These are phyloP conservation scores for Phytophthora brassicae DNA, from an alignment of 352 stramenopile genomes.

Conservation along the genomic window DNA sequence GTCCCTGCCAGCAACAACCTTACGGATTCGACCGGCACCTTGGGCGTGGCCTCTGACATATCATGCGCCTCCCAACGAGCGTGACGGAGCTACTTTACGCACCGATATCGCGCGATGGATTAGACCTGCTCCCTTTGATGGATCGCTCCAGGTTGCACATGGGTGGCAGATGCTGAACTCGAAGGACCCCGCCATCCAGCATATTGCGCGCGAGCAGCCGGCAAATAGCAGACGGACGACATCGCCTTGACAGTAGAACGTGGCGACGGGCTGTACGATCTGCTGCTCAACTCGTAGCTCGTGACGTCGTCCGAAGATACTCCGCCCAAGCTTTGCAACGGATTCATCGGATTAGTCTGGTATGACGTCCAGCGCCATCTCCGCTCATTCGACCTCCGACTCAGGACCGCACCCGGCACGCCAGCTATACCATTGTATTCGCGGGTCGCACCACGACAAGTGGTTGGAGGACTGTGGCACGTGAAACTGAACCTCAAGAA, in stretches of 20 bases:
- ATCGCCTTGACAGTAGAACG: constrained; percentile 10
- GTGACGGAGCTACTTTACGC: constrained; percentile 8
- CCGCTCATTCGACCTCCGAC: background rate
- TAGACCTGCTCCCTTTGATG: background rate
- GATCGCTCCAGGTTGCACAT: constrained; percentile 3
- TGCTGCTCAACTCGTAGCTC: constrained; percentile 1
- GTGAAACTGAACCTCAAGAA: background rate
- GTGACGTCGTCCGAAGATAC: background rate
- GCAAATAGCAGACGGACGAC: constrained; percentile 14
- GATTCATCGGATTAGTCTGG: background rate
- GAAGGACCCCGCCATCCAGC: background rate
- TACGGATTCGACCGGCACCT: constrained; percentile 8
- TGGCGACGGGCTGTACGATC: background rate
- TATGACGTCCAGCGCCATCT: background rate
- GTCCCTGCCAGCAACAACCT: background rate
- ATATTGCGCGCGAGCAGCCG: constrained; percentile 12
- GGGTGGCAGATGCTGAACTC: constrained; percentile 22
- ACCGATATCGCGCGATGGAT: background rate
- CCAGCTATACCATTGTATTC: background rate
- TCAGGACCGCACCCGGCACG: background rate
- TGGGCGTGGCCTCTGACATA: constrained; percentile 2
- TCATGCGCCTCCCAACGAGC: constrained; percentile 1
- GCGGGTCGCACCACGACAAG: background rate
- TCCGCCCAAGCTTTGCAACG: background rate
- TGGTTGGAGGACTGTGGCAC: background rate